Percentiles rank a stretch among this genome's conserved stretches.
These are phyloP conservation scores for Saccharomycopsis hybrid DNA, from an alignment of 1,139 yeast species.

Conservation along the genomic window DNA sequence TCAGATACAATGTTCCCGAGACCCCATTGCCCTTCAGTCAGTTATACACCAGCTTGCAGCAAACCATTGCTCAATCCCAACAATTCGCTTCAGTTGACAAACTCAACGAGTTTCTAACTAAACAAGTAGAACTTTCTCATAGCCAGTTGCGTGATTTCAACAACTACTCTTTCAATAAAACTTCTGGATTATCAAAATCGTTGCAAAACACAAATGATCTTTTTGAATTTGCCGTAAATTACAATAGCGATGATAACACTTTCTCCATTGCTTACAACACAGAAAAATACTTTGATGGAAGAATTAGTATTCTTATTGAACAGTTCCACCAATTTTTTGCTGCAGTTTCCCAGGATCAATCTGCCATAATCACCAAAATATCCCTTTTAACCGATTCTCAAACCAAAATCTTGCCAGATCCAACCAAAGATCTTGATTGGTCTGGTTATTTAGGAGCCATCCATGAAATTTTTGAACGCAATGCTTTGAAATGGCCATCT, in stretches of 20 bases:
- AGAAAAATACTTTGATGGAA: constrained; percentile 60
- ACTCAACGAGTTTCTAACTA: constrained; percentile 6
- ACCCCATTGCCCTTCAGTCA: constrained; percentile 7
- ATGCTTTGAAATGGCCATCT: constrained; percentile 78
- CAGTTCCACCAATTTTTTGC: constrained; percentile 57
- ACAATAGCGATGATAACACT: neutral
- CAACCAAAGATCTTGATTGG: constrained; percentile 86
- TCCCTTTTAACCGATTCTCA: constrained; percentile 65
- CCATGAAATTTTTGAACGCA: constrained; percentile 85
- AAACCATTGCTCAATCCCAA: neutral
- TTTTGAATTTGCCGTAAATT: constrained; percentile 17
- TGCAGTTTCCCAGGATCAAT: constrained; percentile 31
- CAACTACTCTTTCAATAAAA: constrained; percentile 16
- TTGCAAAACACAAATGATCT: constrained; percentile 5
- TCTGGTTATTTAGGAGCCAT: constrained; percentile 87
- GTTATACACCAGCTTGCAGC: constrained; percentile 5
- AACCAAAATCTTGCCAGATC: constrained; percentile 65
- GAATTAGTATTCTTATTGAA: constrained; percentile 65
- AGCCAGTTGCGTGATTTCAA: constrained; percentile 19
- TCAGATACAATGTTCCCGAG: constrained; percentile 19
- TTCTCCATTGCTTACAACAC: constrained; percentile 52
- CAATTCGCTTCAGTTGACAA: constrained; percentile 1
- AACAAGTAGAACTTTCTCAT: constrained; percentile 14
- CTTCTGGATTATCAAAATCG: too few species aligned
- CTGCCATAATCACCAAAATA: constrained; percentile 49